Evolutionary conservation across 1,284 basidiomycete species (phyloP), one percentile per base, ranked within the genome.

Genomic region (Kalmanozyma brasiliensis): DNA sequence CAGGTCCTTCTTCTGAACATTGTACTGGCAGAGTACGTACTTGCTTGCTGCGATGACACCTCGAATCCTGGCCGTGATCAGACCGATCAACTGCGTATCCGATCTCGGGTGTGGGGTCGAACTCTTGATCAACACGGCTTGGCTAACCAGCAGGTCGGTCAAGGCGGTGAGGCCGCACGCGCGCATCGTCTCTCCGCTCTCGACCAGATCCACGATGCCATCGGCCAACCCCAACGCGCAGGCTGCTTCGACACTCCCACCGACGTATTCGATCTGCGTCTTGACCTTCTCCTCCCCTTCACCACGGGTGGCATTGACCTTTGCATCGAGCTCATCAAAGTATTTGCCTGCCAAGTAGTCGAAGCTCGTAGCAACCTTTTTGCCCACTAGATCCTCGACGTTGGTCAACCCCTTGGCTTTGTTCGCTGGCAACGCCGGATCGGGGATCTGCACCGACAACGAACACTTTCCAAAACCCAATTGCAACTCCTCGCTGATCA

Each of bases 121-220:
- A 1, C 94, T 92, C 62, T 89, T 90, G 86, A 99, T 97, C 41
- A 99, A 88, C 49, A 97, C 92, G 3, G 95, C 95, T 84, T 99
- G 91, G 0, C 93, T 92, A 41, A 88, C 83, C 53, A 98, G 87
- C 14, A 98, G 84, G 40, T 90, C 90, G 23, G 49, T 48, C 79
- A 98, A 96, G 29, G 94, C 89, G 83, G 92, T 91, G 51, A 99
- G 86, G 43, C 95, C 95, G 2, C 94, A 95, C 22, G 95, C 96
- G 37, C 95, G 92, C 96, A 99, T 99, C 2, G 95, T 99, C 78
- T 98, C 96, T 26, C 95, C 95, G n/a, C 93, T 96, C 84, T 98
- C 95, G 45, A 78, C 76, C 7, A 78, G 56, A 46, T 78, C 76
- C 3, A 78, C 76, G 59, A 99, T 98, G 19, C 94, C 96, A 84